Evolutionary conservation across 164 flowering plant species (phyloP).

Genomic region (Macadamia integrifolia): DNA sequence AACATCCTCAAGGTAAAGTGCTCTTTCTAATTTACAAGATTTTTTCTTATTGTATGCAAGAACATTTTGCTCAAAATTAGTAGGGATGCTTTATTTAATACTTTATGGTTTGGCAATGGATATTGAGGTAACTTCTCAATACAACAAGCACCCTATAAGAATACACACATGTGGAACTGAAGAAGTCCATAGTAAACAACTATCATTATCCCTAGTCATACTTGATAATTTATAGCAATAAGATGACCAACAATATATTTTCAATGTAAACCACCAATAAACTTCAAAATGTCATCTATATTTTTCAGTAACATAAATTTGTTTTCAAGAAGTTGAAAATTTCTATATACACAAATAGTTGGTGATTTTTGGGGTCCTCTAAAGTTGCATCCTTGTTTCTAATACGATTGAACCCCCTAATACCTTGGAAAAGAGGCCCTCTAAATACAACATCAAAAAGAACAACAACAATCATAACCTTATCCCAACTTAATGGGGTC

Average conservation of each 20-base stretch:
- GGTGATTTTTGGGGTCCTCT: no score
- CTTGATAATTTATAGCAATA: constrained; percentile 60
- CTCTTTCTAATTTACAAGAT: constrained; percentile 22
- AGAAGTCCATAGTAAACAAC: constrained; percentile 82
- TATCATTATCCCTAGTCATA: constrained; percentile 66
- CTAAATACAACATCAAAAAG: no score
- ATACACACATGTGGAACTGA: constrained; percentile 73
- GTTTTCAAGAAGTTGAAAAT: constrained; percentile 66
- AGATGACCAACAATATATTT: constrained; percentile 11
- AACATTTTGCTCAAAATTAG: constrained; percentile 42
- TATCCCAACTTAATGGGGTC: no score
- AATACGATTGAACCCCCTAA: no score
- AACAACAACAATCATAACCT: no score
- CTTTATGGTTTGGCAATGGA: constrained; percentile 82
- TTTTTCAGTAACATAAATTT: constrained; percentile 81
- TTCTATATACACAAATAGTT: no score
- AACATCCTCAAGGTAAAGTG: constrained; percentile 50
- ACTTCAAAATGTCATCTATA: constrained; percentile 68
- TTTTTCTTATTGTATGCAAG: constrained; percentile 45
- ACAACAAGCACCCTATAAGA: constrained; percentile 80
- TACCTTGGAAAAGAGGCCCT: no score
- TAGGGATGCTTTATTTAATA: constrained; percentile 42
- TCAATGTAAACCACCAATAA: constrained; percentile 54
- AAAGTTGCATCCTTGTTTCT: no score
- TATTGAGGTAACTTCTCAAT: constrained; percentile 63